These are phyloP conservation scores for Ophiognomonia clavigignenti-juglandacearum DNA, from an alignment of 2,329 filamentous ascomycete genomes.

Conservation along the genomic window DNA sequence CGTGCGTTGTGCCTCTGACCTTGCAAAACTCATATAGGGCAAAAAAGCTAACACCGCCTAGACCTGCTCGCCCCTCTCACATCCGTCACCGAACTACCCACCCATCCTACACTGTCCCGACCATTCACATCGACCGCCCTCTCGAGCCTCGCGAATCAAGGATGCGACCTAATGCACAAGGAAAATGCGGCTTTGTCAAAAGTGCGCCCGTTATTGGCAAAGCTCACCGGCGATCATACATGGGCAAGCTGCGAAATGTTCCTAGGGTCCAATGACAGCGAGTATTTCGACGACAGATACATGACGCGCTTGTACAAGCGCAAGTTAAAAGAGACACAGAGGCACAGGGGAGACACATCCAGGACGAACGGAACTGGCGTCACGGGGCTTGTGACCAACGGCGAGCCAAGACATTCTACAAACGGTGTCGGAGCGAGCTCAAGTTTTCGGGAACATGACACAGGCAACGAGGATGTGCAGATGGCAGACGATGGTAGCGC, in stretches of 20 bases:
- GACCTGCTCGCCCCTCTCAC: conserved; percentile 73
- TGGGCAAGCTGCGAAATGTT: conserved; percentile 60
- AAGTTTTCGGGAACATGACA: neutral
- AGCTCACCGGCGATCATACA: conserved; percentile 69
- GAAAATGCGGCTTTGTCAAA: conserved; percentile 70
- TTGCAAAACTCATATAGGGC: neutral
- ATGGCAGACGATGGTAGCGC: no score
- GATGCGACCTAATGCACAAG: conserved; percentile 65
- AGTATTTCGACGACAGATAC: conserved; percentile 47
- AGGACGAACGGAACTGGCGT: conserved; percentile 9
- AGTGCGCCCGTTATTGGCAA: conserved; percentile 68
- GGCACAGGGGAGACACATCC: conserved; percentile 5
- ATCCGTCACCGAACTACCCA: conserved; percentile 66
- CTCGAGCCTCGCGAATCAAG: conserved; percentile 65
- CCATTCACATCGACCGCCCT: conserved; percentile 72
- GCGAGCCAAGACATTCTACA: neutral
- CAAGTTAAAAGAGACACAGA: conserved; percentile 2
- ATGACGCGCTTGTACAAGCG: conserved; percentile 30
- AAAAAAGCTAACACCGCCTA: conserved; percentile 37
- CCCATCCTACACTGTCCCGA: conserved; percentile 68
- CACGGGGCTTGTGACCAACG: conserved; percentile 17
- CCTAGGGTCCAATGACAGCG: conserved; percentile 50
- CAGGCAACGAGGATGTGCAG: conserved; percentile 18
- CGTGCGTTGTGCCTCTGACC: conserved; percentile 43
- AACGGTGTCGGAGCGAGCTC: neutral